phyloP scores from a whole-genome alignment of 2,329 filamentous ascomycete species.

The Fusarium sterilihyphosum region DNA sequence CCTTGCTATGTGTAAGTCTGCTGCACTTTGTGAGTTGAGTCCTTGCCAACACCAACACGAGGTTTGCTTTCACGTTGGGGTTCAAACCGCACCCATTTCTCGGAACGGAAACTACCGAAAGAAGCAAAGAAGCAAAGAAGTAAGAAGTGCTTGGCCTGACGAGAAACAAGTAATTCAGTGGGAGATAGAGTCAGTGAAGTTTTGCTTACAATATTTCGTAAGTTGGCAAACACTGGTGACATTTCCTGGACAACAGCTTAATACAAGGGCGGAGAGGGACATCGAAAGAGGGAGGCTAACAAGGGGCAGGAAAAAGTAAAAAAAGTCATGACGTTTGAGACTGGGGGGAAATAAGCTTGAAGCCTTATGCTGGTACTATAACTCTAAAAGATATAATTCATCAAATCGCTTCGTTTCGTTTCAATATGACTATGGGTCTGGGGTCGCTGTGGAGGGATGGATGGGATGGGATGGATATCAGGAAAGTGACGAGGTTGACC shows the following conservation, averaged over 20 bases:
- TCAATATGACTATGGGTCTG: neutral
- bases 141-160: neutral
- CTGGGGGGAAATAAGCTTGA: constrained; percentile 27
- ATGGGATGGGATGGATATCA: constrained; percentile 2
- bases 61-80: neutral
- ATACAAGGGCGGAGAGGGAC: neutral
- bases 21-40: neutral
- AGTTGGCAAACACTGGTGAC: neutral
- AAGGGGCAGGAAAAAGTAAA: neutral
- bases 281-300: constrained; percentile 1
- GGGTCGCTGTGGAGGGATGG: neutral
- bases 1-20: neutral
- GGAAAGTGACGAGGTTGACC: constrained; percentile 22
- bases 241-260: neutral
- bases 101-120: constrained; percentile 29
- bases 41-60: neutral
- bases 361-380: constrained; percentile 2
- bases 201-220: neutral
- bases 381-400: constrained; percentile 5
- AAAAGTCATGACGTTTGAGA: constrained; percentile 33
- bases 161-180: constrained; percentile 3
- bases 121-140: neutral
- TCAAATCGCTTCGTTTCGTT: constrained; percentile 18
- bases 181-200: constrained; percentile 1
- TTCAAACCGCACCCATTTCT: neutral